phyloP scores from a whole-genome alignment of 306 rosid genomes.

The Prunus fruticosa region DNA sequence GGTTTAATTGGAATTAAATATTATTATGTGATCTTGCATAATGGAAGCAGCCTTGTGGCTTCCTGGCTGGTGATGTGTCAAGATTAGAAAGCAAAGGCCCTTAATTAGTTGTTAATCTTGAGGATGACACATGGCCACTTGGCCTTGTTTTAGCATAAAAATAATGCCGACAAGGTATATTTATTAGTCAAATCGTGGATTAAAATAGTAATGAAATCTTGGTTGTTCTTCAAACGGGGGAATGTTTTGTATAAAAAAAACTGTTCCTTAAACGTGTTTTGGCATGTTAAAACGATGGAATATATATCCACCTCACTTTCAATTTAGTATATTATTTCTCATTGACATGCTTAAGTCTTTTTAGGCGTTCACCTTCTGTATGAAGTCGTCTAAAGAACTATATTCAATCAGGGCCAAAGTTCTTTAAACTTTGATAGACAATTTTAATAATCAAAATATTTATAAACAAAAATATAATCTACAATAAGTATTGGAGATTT shows the following conservation, averaged over 20 bases:
- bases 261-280: slow-evolving; percentile 17
- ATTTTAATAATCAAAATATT: not conserved
- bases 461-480: too few species aligned
- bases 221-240: not conserved
- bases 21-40: too few species aligned
- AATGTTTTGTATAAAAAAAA: not conserved
- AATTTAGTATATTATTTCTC: not conserved
- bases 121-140: too few species aligned
- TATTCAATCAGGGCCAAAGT: not conserved
- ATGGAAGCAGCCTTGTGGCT: too few species aligned
- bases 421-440: not conserved
- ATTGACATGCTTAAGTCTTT: not conserved
- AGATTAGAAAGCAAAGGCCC: too few species aligned
- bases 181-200: not conserved
- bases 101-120: too few species aligned
- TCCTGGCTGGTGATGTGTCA: too few species aligned
- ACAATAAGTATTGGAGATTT: too few species aligned
- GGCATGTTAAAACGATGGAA: not conserved
- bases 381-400: not conserved
- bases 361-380: not conserved
- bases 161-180: not conserved
- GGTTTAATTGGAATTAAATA: too few species aligned
- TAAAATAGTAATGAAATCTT: not conserved
- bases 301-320: not conserved
- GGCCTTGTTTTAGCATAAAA: not conserved